Evolutionary conservation across 257 asterid genomes (phyloP), one percentile per base, ranked within the genome.

Genomic region (Scutellaria minor): DNA sequence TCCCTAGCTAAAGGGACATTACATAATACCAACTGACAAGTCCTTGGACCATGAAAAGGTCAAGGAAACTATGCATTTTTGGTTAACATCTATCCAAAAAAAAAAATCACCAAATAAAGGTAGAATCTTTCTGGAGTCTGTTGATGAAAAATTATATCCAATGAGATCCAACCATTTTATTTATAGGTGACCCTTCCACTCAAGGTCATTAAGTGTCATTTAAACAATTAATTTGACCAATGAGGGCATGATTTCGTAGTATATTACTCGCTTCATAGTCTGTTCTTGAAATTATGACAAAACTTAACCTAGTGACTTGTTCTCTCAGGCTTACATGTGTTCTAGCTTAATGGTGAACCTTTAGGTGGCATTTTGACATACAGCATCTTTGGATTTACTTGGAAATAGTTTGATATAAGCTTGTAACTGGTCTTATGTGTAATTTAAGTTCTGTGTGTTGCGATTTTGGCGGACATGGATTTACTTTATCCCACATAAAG

Each of bases 1-100:
- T 54, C 51, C 24, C 27, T 10, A n/a, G 54, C 73, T 76, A 57
- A 55, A 13, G 18, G 12, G 8, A 65, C 50, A 10, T 39, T 27
- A 37, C 60, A 10, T 46, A 7, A 40, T 57, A 57, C 42, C 37
- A 2, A 31, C 40, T 10, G 58, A 48, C 51, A 48, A 50, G 64
- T 53, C 54, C 57, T 15, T 37, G 57, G 66, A 66, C 48, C 72
- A 63, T 24, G 64, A 65, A 53, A 70, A 71, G 50, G 47, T 31
- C 67, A 72, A 57, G 61, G 46, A 74, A 74, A 53, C 41, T 42
- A 50, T 68, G 53, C 63, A n/a, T 64, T 8, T 65, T 13, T 64
- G 75, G 65, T 46, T 44, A 47, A 58, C 63, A 42, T 35, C 48
- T 27, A 58, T 9, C 22, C 31, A 52, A 45, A 54, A 31, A 31